A percentile compares a stretch with the other conserved stretches of the same genome.
Conservation (phyloP, 352 stramenopile genomes). For the Lagenidium sp. region DNA sequence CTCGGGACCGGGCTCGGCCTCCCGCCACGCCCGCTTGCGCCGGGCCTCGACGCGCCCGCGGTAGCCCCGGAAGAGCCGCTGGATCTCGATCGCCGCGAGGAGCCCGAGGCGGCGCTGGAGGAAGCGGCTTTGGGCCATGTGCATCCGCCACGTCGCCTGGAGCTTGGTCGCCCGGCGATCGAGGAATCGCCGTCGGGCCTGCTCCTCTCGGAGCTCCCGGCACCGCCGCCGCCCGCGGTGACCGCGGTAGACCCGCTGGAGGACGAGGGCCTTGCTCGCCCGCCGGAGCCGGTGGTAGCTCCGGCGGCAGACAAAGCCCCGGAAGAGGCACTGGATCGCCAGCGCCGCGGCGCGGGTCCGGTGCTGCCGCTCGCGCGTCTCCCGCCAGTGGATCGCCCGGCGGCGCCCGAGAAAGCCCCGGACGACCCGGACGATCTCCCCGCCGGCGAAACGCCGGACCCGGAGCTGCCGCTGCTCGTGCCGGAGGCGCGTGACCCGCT, state of each 20-base stretch:
- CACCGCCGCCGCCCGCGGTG: constrained; percentile 38
- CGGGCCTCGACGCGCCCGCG: constrained; percentile 54
- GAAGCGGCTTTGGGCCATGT: constrained; percentile 57
- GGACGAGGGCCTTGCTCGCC: constrained; percentile 26
- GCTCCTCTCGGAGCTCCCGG: constrained; percentile 25
- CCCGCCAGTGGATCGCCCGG: constrained; percentile 23
- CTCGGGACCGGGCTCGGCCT: constrained; percentile 80
- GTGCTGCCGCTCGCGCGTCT: constrained; percentile 9
- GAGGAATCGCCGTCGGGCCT: constrained; percentile 28
- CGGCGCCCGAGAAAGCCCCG: constrained; percentile 49
- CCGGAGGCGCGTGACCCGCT: constrained; percentile 21
- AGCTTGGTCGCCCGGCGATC: constrained; percentile 64
- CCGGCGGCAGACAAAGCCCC: constrained; percentile 51
- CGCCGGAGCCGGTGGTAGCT: constrained; percentile 31
- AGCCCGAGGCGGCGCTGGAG: constrained; percentile 47
- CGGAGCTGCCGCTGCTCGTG: constrained; percentile 24
- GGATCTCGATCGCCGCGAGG: constrained; percentile 83
- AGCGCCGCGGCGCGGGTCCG: constrained; percentile 22
- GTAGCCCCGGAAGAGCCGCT: constrained; percentile 85
- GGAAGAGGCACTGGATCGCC: constrained; percentile 53
- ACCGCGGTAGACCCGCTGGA: constrained; percentile 74
- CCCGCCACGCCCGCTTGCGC: constrained; percentile 81
- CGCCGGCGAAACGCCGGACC: constrained; percentile 38
- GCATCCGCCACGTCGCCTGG: constrained; percentile 87
- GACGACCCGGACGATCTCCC: constrained; percentile 53